A percentile compares a stretch with the other conserved stretches of the same genome.
These are phyloP conservation scores for Daldinia caldariorum DNA, from an alignment of 495 filamentous ascomycete species.

Conservation along the genomic window DNA sequence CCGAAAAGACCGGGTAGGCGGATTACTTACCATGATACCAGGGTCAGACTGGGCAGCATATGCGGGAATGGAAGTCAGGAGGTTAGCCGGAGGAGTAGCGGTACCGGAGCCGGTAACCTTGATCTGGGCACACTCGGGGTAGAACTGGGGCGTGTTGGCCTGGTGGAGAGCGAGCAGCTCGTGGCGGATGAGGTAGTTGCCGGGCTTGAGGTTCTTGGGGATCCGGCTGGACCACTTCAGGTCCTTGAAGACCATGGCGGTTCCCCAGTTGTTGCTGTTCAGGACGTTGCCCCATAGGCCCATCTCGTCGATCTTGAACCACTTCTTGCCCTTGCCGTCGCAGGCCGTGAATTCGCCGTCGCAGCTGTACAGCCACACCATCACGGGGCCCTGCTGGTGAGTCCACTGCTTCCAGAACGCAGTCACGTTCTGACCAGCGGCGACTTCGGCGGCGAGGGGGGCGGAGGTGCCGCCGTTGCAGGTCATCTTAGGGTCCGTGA, in stretches of 20 bases:
- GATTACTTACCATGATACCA: slow-evolving; percentile 57
- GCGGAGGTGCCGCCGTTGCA: slow-evolving; percentile 67
- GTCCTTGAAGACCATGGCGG: slow-evolving; percentile 56
- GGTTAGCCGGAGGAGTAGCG: slow-evolving; percentile 52
- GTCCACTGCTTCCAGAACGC: slow-evolving; percentile 67
- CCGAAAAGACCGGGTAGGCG: not conserved
- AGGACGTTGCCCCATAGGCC: slow-evolving; percentile 56
- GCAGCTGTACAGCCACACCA: slow-evolving; percentile 66
- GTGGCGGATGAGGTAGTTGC: slow-evolving; percentile 69
- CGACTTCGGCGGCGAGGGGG: slow-evolving; percentile 53
- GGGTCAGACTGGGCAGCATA: slow-evolving; percentile 62
- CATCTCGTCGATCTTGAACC: slow-evolving; percentile 71
- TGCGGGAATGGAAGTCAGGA: slow-evolving; percentile 61
- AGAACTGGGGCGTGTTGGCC: slow-evolving; percentile 68
- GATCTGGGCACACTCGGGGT: slow-evolving; percentile 68
- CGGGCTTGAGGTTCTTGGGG: slow-evolving; percentile 59
- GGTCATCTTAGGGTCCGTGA: slow-evolving; percentile 55
- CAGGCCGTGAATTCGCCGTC: slow-evolving; percentile 57
- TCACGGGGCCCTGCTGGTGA: slow-evolving; percentile 65
- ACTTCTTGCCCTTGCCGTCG: slow-evolving; percentile 57
- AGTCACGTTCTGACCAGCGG: slow-evolving; percentile 59
- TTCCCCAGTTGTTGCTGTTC: slow-evolving; percentile 63
- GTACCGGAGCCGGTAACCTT: slow-evolving; percentile 62
- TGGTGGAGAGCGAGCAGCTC: slow-evolving; percentile 69
- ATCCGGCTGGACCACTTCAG: slow-evolving; percentile 64